phyloP scores from a whole-genome alignment of 2,329 filamentous ascomycete genomes.

The Endocalyx cinctus region DNA sequence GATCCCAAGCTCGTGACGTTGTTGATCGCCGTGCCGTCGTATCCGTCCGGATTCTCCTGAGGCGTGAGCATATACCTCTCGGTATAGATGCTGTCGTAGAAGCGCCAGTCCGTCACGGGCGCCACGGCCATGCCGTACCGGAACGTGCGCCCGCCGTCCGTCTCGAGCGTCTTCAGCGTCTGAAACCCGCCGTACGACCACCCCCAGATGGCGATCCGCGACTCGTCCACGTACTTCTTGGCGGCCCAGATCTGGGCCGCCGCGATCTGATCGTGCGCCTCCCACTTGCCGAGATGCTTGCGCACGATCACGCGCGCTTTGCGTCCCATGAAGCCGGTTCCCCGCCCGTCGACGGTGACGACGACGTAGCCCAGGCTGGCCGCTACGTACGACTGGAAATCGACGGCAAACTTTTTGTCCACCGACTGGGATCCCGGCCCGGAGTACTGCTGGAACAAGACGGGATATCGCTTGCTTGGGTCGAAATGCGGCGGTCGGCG shows the following conservation, averaged over 20 bases:
- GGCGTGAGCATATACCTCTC: conserved; percentile 97
- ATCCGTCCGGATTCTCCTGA: conserved; percentile 73
- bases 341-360: conserved; percentile 88
- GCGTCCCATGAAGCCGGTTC: conserved; percentile 86
- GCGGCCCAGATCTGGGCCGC: conserved; percentile 79
- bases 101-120: conserved; percentile 96
- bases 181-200: conserved; percentile 98
- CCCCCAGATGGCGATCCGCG: conserved; percentile 89
- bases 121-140: conserved; percentile 97
- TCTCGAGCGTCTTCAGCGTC: conserved; percentile 90
- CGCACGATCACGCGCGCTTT: conserved; percentile 77
- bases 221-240: conserved; percentile 77
- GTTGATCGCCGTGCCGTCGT: conserved; percentile 67
- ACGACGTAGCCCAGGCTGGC: conserved; percentile 86
- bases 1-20: conserved; percentile 69
- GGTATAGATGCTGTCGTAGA: conserved; percentile 91
- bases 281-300: conserved; percentile 77
- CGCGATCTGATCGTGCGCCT: conserved; percentile 86
- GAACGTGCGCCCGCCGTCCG: conserved; percentile 84
- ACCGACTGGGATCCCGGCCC: conserved; percentile 92
- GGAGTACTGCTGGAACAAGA: conserved; percentile 92
- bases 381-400: conserved; percentile 88
- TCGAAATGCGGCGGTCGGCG: conserved; percentile 87
- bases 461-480: conserved; percentile 78
- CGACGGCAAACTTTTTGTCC: conserved; percentile 71